A percentile compares a stretch with the other conserved stretches of the same genome.
Conservation (phyloP, 192 early-diverging fungal species). For the Umbelopsis sp. region DNA sequence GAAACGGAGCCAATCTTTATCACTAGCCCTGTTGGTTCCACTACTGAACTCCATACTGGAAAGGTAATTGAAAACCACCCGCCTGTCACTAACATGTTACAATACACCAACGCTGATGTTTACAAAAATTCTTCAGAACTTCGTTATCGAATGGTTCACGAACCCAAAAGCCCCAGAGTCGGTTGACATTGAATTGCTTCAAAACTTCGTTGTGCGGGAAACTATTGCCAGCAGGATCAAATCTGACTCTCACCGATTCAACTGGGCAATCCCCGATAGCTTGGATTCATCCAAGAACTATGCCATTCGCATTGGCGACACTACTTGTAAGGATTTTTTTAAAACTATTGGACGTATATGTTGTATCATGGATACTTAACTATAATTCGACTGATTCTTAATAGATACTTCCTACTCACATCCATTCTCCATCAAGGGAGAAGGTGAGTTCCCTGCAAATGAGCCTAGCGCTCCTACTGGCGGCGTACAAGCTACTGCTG, state of each 20-base stretch:
- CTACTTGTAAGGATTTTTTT: neutral
- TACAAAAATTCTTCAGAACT: neutral
- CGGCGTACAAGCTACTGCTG: neutral
- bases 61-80: neutral
- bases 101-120: neutral
- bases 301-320: constrained; percentile 7
- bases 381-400: neutral
- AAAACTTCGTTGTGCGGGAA: neutral
- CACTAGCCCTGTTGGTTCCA: neutral
- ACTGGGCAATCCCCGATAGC: neutral
- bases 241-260: neutral
- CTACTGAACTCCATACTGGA: neutral
- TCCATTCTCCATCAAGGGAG: neutral
- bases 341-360: too few species aligned
- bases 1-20: neutral
- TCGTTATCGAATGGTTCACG: neutral
- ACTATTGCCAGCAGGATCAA: neutral
- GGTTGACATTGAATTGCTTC: constrained; percentile 3
- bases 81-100: neutral
- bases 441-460: neutral
- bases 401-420: constrained; percentile 6
- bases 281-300: neutral
- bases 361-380: too few species aligned
- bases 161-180: neutral
- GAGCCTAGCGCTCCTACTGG: neutral